Evolutionary conservation across 306 rosid species (phyloP), one percentile per base, ranked within the genome.

Genomic region (Dryas drummondii): DNA sequence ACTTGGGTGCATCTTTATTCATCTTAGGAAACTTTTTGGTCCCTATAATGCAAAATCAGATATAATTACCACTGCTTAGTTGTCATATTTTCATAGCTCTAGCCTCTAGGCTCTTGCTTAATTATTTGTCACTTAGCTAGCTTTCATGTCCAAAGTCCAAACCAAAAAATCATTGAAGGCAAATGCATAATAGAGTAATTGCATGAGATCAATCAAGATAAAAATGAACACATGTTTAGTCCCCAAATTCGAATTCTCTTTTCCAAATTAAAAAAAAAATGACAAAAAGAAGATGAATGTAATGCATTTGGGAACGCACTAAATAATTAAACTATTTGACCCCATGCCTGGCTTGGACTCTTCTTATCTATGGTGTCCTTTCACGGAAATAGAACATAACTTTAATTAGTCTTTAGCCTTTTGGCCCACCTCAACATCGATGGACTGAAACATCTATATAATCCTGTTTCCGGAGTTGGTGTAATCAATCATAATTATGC

Each of bases 11-110:
- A 7, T 71, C 65, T 60, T 12, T 27, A 2, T 22, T 19, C 37
- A 32, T 32, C 37, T 69, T 53, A 70, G 51, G 63, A 37, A 53
- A 16, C 74, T 69, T 15, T 67, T 69, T 37, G 48, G 48, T 37
- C 63, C 15, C 16, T 16, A 22, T 22, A 40, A 42, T 53, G 48
- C 62, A 6, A 6, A 17, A 69, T 69, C 73, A 15, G 73, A 50
- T 51, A 15, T 16, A 11, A 70, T 54, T 42, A 54, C 51, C 13
- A 3, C 63, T 11, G 49, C 4, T 70, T 40, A n/a, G 52, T 37
- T 51, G 48, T 69, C 61, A 37, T 4, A 37, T 37, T 68, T 68
- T 14, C 6, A 51, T 32, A 9, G 6, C 4, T 22, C 22, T 22
- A 22, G 22, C 22, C 22, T 22, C 22, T 22, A 22, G 22, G 22